These are phyloP conservation scores for Fragilariopsis cylindrus DNA, from an alignment of 108 stramenopile species.

Conservation along the genomic window DNA sequence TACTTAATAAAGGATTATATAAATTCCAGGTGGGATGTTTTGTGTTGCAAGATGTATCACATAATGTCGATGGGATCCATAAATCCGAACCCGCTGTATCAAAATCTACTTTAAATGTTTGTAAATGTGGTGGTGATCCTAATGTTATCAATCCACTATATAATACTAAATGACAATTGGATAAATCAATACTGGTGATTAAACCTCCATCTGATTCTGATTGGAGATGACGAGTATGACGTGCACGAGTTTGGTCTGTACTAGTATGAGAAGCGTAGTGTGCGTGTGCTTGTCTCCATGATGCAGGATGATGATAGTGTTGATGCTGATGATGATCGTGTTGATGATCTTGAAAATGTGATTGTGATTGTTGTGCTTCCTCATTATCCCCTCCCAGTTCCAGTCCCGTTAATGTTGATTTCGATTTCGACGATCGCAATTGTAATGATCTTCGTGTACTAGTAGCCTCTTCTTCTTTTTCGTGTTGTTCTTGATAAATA, in stretches of 20 bases:
- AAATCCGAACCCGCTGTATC: constrained; percentile 95
- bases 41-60: constrained; percentile 59
- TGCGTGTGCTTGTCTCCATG: constrained; percentile 24
- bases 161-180: constrained; percentile 57
- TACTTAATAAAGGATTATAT: constrained; percentile 51
- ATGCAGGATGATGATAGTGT: constrained; percentile 8
- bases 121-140: constrained; percentile 67
- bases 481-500: background rate
- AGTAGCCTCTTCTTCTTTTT: background rate
- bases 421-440: background rate
- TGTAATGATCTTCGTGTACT: background rate
- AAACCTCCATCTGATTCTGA: background rate
- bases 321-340: background rate
- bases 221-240: background rate
- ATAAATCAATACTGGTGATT: constrained; percentile 27
- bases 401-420: background rate
- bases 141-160: constrained; percentile 55
- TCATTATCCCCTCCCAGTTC: background rate
- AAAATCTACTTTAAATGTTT: constrained; percentile 87
- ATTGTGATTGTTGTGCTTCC: background rate
- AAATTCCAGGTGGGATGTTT: constrained; percentile 56
- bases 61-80: constrained; percentile 90
- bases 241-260: background rate
- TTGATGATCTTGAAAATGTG: background rate
- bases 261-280: no score